Evolutionary conservation across 208 protist genomes (phyloP).

Genomic region (Trypanosoma congolense): DNA sequence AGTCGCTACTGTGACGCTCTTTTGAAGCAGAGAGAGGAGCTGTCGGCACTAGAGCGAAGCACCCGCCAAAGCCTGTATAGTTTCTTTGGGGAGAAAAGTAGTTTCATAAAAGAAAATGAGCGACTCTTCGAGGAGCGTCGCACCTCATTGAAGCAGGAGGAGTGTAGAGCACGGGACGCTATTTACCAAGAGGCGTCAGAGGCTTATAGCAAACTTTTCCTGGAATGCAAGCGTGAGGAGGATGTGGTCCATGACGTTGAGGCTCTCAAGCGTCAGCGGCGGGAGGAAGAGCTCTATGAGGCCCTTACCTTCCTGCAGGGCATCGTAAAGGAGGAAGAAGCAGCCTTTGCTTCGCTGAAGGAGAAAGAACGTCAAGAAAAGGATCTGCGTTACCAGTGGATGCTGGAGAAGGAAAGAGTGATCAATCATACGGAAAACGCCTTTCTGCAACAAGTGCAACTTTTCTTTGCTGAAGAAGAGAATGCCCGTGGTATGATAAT

Average conservation of each 20-base stretch:
- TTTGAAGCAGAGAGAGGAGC: slow-evolving; percentile 5
- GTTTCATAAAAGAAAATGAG: slow-evolving; percentile 23
- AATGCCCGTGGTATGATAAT: slow-evolving; percentile 17
- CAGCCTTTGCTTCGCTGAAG: slow-evolving; percentile 22
- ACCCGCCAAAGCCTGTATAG: slow-evolving; percentile 18
- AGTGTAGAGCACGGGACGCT: slow-evolving; percentile 11
- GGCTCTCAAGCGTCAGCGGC: slow-evolving; percentile 10
- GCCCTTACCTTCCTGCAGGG: slow-evolving; percentile 27
- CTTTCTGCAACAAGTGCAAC: slow-evolving; percentile 5
- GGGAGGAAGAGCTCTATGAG: slow-evolving; percentile 17
- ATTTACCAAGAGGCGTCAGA: slow-evolving; percentile 20
- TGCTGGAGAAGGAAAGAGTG: slow-evolving; percentile 24
- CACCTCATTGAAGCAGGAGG: slow-evolving; percentile 14
- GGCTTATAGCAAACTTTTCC: slow-evolving; percentile 29
- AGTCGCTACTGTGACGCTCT: slow-evolving; percentile 4
- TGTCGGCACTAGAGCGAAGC: slow-evolving; percentile 13
- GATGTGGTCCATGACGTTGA: slow-evolving; percentile 13
- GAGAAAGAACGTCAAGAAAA: slow-evolving; percentile 31
- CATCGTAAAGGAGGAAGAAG: slow-evolving; percentile 39
- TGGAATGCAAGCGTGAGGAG: slow-evolving; percentile 25
- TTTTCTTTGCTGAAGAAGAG: slow-evolving; percentile 31
- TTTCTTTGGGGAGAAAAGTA: slow-evolving; percentile 12
- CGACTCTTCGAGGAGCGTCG: slow-evolving; percentile 23
- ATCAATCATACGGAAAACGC: slow-evolving; percentile 13
- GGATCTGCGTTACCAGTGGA: slow-evolving; percentile 35